Evolutionary conservation across 139 green algal genomes (phyloP).

Genomic region (Yamagishiella unicocca): DNA sequence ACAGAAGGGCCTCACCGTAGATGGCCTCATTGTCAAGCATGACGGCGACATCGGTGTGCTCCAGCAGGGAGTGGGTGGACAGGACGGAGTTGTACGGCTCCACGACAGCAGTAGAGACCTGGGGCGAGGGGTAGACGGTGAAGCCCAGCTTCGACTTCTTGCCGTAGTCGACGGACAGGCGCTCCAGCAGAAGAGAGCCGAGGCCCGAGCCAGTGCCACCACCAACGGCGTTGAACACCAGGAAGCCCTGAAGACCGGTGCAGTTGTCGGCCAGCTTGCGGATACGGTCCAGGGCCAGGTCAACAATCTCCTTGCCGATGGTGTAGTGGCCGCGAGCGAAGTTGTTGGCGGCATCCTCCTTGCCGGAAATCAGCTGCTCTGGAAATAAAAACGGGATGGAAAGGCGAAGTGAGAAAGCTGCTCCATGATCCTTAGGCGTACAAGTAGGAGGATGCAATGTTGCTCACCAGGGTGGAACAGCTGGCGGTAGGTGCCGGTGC

Average conservation of each 20-base stretch:
- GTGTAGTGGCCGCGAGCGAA: constrained; percentile 91
- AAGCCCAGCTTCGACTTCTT: constrained; percentile 99
- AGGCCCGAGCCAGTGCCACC: constrained; percentile 96
- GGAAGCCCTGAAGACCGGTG: constrained; percentile 97
- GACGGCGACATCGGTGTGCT: constrained; percentile 97
- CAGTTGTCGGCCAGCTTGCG: constrained; percentile 98
- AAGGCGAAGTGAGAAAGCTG: too few relatives aligned
- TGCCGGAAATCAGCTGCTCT: constrained; percentile 98
- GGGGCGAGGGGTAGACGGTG: constrained; percentile 96
- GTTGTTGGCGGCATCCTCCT: constrained; percentile 86
- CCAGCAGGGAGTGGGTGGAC: constrained; percentile 97
- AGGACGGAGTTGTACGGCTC: constrained; percentile 98
- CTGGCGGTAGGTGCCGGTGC: constrained; percentile 96
- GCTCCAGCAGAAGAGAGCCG: constrained; percentile 96
- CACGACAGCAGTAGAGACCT: constrained; percentile 95
- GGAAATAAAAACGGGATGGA: too few relatives aligned
- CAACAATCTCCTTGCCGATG: constrained; percentile 97
- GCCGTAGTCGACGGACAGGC: constrained; percentile 98
- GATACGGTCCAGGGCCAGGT: constrained; percentile 93
- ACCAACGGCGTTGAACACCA: constrained; percentile 97
- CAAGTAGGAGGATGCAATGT: neutral
- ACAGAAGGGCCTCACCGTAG: constrained; percentile 81
- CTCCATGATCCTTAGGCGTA: neutral
- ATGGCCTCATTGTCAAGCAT: constrained; percentile 99
- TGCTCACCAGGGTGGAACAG: constrained; percentile 92